Evolutionary conservation across 192 early-diverging fungal genomes (phyloP).

Genomic region (Endogone sp.): DNA sequence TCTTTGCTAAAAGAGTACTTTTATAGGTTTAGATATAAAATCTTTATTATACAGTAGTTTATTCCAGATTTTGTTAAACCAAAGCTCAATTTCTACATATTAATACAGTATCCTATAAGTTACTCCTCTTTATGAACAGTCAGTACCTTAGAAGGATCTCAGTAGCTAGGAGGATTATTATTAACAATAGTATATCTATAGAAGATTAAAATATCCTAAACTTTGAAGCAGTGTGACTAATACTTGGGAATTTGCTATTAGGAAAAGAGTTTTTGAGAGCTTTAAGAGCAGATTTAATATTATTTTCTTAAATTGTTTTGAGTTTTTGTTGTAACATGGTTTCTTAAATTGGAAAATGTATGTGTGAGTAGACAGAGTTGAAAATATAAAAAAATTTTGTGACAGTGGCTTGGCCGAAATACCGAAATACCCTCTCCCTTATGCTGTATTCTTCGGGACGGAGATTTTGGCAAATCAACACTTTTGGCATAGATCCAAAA

Average conservation of each 20-base stretch:
- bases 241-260: constrained; percentile 4
- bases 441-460: too few relatives aligned
- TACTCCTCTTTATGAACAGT: constrained; percentile 4
- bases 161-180: constrained; percentile 2
- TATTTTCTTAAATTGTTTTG: too few relatives aligned
- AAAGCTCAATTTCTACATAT: constrained; percentile 2
- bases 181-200: constrained; percentile 8
- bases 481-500: too few relatives aligned
- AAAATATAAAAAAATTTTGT: too few relatives aligned
- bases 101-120: constrained; percentile 8
- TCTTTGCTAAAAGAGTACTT: constrained; percentile 6
- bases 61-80: constrained; percentile 7
- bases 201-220: constrained; percentile 5
- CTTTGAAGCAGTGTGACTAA: constrained; percentile 1
- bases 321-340: too few relatives aligned
- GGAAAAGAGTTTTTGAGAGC: neutral
- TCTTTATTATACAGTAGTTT: constrained; percentile 8
- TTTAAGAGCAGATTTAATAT: neutral
- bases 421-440: too few relatives aligned
- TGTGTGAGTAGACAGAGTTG: too few relatives aligned
- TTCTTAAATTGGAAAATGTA: too few relatives aligned
- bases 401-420: too few relatives aligned
- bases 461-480: too few relatives aligned
- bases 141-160: neutral
- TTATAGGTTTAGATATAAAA: neutral